phyloP scores from a whole-genome alignment of 2,329 filamentous ascomycete species.

The Claviceps pusilla region DNA sequence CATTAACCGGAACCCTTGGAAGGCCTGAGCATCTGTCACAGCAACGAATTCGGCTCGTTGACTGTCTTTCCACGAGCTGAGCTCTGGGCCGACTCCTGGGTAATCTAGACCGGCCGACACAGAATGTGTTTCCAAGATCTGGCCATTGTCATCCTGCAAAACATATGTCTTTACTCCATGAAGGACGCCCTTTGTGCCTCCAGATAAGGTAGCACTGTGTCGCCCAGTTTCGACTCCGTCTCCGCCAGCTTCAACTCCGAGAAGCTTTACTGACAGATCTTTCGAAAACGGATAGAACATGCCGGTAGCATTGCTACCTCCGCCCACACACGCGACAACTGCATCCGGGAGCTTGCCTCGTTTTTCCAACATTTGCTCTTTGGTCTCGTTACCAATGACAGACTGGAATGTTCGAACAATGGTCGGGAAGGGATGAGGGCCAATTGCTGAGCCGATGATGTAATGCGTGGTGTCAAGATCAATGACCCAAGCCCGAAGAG shows the following conservation, averaged over 20 bases:
- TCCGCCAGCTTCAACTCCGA: conserved; percentile 90
- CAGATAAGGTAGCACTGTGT: conserved; percentile 77
- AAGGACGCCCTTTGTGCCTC: conserved; percentile 78
- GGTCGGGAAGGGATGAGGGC: conserved; percentile 92
- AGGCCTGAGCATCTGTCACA: conserved; percentile 82
- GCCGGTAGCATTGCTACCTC: conserved; percentile 85
- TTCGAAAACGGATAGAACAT: conserved; percentile 97
- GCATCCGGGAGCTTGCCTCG: conserved; percentile 85
- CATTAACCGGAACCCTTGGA: conserved; percentile 72
- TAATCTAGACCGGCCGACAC: conserved; percentile 95
- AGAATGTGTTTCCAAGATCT: conserved; percentile 90
- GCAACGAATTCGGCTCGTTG: conserved; percentile 76
- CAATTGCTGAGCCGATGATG: conserved; percentile 94
- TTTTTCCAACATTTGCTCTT: conserved; percentile 72
- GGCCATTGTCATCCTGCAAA: conserved; percentile 79
- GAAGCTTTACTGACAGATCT: conserved; percentile 68
- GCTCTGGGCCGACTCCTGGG: conserved; percentile 86
- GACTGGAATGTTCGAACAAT: conserved; percentile 97
- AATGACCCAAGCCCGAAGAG: conserved; percentile 84
- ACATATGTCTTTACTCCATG: conserved; percentile 95
- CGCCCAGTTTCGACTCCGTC: conserved; percentile 76
- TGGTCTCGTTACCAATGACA: conserved; percentile 89
- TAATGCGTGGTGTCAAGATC: conserved; percentile 91
- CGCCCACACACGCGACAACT: conserved; percentile 90
- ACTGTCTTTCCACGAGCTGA: conserved; percentile 84